Conservation (phyloP, 129 eudicot species). For the Flaveria sonorensis region DNA sequence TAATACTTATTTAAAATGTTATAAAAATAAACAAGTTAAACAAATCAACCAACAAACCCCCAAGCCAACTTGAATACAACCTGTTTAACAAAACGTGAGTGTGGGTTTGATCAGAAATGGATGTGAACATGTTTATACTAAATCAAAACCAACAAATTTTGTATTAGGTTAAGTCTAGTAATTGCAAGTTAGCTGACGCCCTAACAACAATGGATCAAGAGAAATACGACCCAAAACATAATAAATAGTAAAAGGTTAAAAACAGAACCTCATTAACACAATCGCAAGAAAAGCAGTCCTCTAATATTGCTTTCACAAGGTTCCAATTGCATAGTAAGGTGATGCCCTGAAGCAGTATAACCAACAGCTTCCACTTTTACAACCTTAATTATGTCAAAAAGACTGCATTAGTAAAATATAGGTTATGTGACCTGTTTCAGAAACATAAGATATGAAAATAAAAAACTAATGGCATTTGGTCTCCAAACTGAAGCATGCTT, state of each 20-base stretch:
- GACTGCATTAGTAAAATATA: neutral
- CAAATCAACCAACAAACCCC: too few relatives aligned
- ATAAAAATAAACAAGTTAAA: too few relatives aligned
- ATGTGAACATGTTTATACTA: too few relatives aligned
- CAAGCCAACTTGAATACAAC: too few relatives aligned
- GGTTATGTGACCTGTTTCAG: neutral
- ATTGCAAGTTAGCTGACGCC: too few relatives aligned
- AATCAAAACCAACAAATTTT: too few relatives aligned
- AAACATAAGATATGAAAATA: neutral
- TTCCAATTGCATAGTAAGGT: neutral
- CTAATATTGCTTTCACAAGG: neutral
- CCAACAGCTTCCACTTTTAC: neutral
- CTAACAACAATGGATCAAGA: too few relatives aligned
- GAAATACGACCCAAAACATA: too few relatives aligned
- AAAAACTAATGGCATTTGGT: neutral
- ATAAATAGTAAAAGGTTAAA: neutral
- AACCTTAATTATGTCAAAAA: neutral
- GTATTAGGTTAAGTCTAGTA: too few relatives aligned
- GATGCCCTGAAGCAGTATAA: neutral
- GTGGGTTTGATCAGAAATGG: too few relatives aligned
- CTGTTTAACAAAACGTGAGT: too few relatives aligned
- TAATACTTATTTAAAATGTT: too few relatives aligned
- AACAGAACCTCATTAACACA: neutral
- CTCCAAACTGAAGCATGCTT: neutral
- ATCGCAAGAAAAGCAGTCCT: neutral